A percentile compares a stretch with the other conserved stretches of the same genome.
phyloP scores from a whole-genome alignment of 208 protist species.

The Acanthamoeba quina region DNA sequence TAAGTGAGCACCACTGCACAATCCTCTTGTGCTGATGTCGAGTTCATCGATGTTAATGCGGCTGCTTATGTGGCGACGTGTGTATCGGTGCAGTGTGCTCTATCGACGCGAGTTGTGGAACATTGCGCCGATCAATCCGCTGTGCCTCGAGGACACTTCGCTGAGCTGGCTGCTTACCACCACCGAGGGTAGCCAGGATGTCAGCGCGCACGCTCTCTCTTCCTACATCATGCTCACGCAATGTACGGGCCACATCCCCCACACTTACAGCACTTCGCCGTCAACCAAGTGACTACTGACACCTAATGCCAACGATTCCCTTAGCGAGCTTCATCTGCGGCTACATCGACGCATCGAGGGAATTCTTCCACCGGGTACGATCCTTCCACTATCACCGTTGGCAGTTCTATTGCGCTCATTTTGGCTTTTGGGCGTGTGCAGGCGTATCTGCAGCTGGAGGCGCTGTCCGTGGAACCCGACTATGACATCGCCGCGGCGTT shows the following conservation, averaged over 20 bases:
- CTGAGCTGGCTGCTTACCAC: neutral
- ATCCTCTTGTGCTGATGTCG: neutral
- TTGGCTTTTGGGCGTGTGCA: neutral
- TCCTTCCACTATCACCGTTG: too few species aligned
- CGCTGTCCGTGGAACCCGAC: neutral
- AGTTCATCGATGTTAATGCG: neutral
- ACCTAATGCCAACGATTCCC: too few species aligned
- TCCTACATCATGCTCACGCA: neutral
- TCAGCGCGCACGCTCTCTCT: neutral
- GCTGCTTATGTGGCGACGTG: neutral
- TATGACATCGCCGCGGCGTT: neutral
- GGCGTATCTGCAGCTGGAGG: neutral
- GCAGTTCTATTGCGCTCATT: too few species aligned
- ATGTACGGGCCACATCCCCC: neutral
- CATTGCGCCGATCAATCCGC: neutral
- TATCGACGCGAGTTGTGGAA: slow-evolving; percentile 4
- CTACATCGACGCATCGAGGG: neutral
- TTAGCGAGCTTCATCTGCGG: neutral
- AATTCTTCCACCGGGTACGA: neutral
- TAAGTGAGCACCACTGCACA: too few species aligned
- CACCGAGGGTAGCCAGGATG: neutral
- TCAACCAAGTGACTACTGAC: neutral
- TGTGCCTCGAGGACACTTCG: neutral
- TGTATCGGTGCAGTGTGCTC: neutral
- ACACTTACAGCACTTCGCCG: neutral